Base-by-base conservation (phyloP, 148 eudicot species). In the Arctostaphylos glauca region DNA sequence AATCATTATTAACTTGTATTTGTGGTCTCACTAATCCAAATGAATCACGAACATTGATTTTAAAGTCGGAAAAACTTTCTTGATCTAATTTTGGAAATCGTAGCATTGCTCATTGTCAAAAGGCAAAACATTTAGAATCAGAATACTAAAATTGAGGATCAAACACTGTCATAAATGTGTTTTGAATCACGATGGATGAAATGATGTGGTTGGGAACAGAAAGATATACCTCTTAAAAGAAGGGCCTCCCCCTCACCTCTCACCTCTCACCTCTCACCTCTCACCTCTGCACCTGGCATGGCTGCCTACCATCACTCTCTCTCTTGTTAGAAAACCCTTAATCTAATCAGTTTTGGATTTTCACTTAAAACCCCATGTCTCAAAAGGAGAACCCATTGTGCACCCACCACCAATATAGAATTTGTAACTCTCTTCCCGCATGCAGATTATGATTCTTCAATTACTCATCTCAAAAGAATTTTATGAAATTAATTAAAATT, bases 351-450 rank as follows among this genome's bases (percentile, higher is more conserved):
- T 19, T 41, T 64, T 59, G 9, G 1, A 16, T 67, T 50, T 31
- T 67, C 60, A 31, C 60, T 64, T 10, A 3, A 3, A 21, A 21
- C 84, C 47, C 13, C 14, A 43, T 84, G 74, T 84, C 62, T 73
- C 49, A 67, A 84, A 84, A 79, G 76, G 80, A 58, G 74, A 31
- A 79, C 78, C 86, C 48, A 31, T 49, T 14, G 74, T 16, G 50
- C 53, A 47, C 71, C 68, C 78, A 83, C 56, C 71, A 21, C 8
- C 31, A 55, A 46, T 48, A 67, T 64, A 19, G 6, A 23, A 54
- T 41, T 55, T 19, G 16, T 38, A 21, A 67, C 54, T 21, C 62
- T 84, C 48, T 79, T 84, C 52, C 3, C 46, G 79, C 86, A 52
- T 84, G 86, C 73, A 47, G 3, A 47, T 21, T 59, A 47, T 78